These are phyloP conservation scores for Tripterygium wilfordii DNA, from an alignment of 177 flowering plant genomes.

Conservation along the genomic window DNA sequence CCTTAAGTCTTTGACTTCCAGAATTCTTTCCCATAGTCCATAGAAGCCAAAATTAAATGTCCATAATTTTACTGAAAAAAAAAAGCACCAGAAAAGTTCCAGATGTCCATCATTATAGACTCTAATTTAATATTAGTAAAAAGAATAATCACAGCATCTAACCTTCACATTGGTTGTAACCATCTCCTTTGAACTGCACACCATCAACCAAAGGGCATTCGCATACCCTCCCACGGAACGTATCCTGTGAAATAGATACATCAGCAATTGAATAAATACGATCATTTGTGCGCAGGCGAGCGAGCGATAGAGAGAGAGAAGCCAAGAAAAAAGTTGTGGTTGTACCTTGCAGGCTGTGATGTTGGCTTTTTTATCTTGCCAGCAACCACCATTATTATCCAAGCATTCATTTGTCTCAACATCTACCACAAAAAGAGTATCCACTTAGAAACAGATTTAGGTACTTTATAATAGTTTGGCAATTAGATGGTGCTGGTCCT, in stretches of 20 bases:
- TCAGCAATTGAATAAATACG: background rate
- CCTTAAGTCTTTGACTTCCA: too few species aligned
- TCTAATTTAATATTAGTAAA: too few species aligned
- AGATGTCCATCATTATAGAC: too few species aligned
- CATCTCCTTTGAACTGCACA: conserved; percentile 92
- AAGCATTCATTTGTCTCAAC: conserved; percentile 89
- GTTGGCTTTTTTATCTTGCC: conserved; percentile 72
- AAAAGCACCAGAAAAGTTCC: too few species aligned
- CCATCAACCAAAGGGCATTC: conserved; percentile 85
- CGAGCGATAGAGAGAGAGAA: background rate
- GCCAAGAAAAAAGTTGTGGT: background rate
- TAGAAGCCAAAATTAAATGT: too few species aligned
- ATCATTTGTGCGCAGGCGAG: background rate
- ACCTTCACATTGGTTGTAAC: conserved; percentile 83
- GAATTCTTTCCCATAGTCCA: too few species aligned
- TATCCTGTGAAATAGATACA: conserved; percentile 47
- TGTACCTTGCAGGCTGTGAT: conserved; percentile 86
- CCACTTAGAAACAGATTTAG: conserved; percentile 1
- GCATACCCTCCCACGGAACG: conserved; percentile 88
- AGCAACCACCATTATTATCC: conserved; percentile 90
- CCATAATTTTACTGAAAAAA: too few species aligned
- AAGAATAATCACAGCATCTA: background rate
- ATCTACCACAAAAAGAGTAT: conserved; percentile 37
- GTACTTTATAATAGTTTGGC: too few species aligned
- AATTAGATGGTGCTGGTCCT: too few species aligned